Percentiles rank a stretch among this genome's conserved stretches.
These are phyloP conservation scores for Gryganskiella cystojenkinii DNA, from an alignment of 192 early-diverging fungal genomes.

Conservation along the genomic window DNA sequence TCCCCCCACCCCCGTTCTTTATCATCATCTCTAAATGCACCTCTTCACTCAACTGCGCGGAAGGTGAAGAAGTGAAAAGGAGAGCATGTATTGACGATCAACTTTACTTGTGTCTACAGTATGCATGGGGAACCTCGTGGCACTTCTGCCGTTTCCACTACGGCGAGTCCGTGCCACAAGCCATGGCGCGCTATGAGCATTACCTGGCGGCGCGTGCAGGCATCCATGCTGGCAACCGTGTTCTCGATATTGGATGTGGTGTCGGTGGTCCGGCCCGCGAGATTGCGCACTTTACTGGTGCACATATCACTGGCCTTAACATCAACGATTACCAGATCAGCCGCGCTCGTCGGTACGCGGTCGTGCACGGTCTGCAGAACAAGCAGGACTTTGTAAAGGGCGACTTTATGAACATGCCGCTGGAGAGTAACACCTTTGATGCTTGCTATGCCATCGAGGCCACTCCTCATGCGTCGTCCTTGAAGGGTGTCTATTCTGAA, in stretches of 20 bases:
- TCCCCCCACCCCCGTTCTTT: neutral
- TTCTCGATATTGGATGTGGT: conserved; percentile 91
- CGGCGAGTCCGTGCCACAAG: conserved; percentile 77
- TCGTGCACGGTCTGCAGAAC: conserved; percentile 71
- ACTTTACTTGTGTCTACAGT: conserved; percentile 5
- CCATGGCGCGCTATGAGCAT: conserved; percentile 88
- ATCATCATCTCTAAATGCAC: neutral
- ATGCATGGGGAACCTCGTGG: conserved; percentile 85
- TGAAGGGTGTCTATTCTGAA: conserved; percentile 85
- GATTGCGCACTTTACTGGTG: conserved; percentile 78
- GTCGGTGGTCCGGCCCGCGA: conserved; percentile 93
- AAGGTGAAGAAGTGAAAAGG: neutral
- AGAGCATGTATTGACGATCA: conserved; percentile 5
- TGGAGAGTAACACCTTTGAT: conserved; percentile 79
- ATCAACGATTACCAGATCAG: conserved; percentile 95
- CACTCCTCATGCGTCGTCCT: conserved; percentile 83
- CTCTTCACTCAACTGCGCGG: conserved; percentile 2
- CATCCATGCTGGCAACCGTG: conserved; percentile 71
- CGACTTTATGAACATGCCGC: conserved; percentile 83
- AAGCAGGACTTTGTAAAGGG: conserved; percentile 72
- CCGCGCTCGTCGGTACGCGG: conserved; percentile 77
- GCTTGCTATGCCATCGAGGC: conserved; percentile 92
- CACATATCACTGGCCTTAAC: conserved; percentile 88
- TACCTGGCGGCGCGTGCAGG: conserved; percentile 75
- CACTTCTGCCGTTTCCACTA: conserved; percentile 87